Base-by-base conservation (phyloP, 768 basidiomycete genomes). In the Amanita subjunquillea region DNA sequence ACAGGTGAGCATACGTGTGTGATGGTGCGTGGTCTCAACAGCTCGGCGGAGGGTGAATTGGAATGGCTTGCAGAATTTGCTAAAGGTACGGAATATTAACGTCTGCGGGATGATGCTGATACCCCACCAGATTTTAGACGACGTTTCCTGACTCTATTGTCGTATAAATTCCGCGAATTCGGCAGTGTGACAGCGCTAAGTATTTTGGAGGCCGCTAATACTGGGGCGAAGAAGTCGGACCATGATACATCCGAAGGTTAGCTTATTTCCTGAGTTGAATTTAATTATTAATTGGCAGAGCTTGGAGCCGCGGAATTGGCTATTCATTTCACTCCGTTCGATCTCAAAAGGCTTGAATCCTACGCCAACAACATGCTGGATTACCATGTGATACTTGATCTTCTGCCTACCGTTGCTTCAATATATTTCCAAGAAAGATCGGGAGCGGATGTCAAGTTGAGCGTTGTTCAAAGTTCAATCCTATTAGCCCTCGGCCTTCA, bases 1-100 rank as follows among this genome's bases (percentile, higher is more conserved):
- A 99, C 96, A 0, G 96, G 96, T 37, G 96, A 99, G 68, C 87
- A 96, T 63, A 89, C 91, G 0, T 94, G 92, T 62, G 85, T 97
- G 34, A 98, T 99, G 96, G 79, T 95, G 0, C 78, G 90, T 30
- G 85, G 88, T 0, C 69, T 98, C 65, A 85, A 81, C 63, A 87
- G 76, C 63, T 83, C 76, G 36, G 67, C 66, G 13, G 80, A 76
- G 39, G 64, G 69, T 29, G 85, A 85, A 54, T 65, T 89, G 37
- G 82, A 82, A 46, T 98, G 95, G 93, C 61, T 99, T 36, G 73
- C 77, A 17, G 93, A 92, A 62, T 97, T 99, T 66, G 79, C 91
- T 15, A 83, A 83, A 69, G 89, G 89, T 87, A 38, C 23, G 72
- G 7, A 8, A 1, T 22, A 20, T 40, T 37, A 13, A 15, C 17